Percentiles rank a stretch among this genome's conserved stretches.
Conservation (phyloP, 73 alveolate species). For the Breviolum minutum region DNA sequence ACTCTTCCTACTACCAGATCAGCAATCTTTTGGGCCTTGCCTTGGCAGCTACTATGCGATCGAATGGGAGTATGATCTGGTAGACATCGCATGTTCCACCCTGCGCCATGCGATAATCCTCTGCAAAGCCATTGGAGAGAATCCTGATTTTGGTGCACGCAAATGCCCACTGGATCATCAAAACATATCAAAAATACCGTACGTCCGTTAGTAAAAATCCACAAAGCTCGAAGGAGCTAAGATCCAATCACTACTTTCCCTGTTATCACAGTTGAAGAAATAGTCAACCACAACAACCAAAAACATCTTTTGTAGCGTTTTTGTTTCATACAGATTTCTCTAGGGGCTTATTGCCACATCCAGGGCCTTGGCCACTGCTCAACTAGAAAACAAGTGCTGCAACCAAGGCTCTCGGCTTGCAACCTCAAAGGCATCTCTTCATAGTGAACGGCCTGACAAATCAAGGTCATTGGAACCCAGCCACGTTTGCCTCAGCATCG, state of each 20-base stretch:
- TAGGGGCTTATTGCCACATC: no score
- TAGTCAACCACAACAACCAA: no score
- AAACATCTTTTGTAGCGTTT: no score
- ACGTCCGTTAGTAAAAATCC: no score
- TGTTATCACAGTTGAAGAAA: no score
- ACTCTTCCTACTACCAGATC: neutral
- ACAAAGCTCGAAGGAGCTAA: no score
- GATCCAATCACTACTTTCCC: no score
- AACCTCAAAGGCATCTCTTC: slow-evolving; percentile 10
- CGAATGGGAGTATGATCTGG: neutral
- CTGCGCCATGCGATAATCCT: neutral
- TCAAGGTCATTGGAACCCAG: no score
- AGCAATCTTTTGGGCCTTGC: neutral
- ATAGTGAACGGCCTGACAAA: neutral
- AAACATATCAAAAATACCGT: neutral
- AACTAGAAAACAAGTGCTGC: no score
- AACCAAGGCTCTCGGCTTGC: neutral
- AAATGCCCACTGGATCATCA: neutral
- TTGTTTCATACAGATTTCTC: no score
- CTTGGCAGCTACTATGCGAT: neutral
- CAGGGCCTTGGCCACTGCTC: no score
- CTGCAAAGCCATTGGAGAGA: slow-evolving; percentile 15
- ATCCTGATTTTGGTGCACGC: neutral
- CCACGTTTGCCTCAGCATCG: no score
- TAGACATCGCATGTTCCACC: slow-evolving; percentile 52